These are phyloP conservation scores for Tricholoma furcatifolium DNA, from an alignment of 768 basidiomycete genomes.

Conservation along the genomic window DNA sequence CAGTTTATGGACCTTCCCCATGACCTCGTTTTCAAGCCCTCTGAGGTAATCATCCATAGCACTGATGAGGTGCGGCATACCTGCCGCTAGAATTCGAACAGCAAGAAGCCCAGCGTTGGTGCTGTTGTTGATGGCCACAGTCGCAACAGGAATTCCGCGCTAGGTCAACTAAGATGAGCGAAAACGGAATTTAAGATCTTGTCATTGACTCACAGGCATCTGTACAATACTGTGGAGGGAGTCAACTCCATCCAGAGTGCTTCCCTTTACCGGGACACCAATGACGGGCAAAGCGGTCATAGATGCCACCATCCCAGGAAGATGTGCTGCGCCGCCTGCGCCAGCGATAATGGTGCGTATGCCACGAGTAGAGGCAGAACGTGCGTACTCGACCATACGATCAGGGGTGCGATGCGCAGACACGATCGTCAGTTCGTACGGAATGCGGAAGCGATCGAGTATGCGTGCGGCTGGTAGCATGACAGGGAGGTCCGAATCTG, in stretches of 20 bases:
- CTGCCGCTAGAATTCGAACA: slow-evolving; percentile 81
- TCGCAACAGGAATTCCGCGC: slow-evolving; percentile 97
- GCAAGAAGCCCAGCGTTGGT: slow-evolving; percentile 93
- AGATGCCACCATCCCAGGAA: slow-evolving; percentile 98
- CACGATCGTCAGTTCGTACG: slow-evolving; percentile 94
- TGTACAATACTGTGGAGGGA: slow-evolving; percentile 97
- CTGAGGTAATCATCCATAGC: slow-evolving; percentile 77
- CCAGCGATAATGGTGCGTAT: slow-evolving; percentile 85
- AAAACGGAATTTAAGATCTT: slow-evolving; percentile 3
- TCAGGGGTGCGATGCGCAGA: slow-evolving; percentile 96
- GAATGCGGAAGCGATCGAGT: slow-evolving; percentile 77
- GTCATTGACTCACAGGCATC: slow-evolving; percentile 78
- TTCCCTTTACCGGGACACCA: slow-evolving; percentile 96
- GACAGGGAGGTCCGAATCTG: slow-evolving; percentile 93
- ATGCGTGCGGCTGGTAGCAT: slow-evolving; percentile 89
- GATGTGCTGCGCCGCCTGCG: slow-evolving; percentile 97
- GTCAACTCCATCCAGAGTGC: slow-evolving; percentile 91
- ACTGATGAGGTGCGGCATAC: slow-evolving; percentile 60
- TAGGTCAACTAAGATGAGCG: slow-evolving; percentile 26
- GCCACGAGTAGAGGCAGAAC: slow-evolving; percentile 66
- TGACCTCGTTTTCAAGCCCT: slow-evolving; percentile 69
- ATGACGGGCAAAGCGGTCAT: slow-evolving; percentile 92
- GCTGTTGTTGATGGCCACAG: slow-evolving; percentile 94
- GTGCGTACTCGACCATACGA: slow-evolving; percentile 79
- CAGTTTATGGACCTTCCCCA: slow-evolving; percentile 75